phyloP scores from a whole-genome alignment of 1,284 basidiomycete species.

The Sutorius eximius region DNA sequence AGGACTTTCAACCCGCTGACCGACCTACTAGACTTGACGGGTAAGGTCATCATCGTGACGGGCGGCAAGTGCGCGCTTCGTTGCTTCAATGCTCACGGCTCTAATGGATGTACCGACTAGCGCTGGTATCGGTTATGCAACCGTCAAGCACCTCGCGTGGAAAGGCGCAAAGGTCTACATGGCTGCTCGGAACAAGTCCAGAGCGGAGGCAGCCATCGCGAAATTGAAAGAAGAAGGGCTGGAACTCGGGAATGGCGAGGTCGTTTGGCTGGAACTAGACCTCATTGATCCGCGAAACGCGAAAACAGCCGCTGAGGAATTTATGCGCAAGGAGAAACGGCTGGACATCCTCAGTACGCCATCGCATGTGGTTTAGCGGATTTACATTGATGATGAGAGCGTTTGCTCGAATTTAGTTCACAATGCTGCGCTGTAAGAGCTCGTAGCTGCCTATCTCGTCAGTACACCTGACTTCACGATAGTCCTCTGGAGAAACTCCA shows the following conservation, averaged over 20 bases:
- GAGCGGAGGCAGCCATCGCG: conserved; percentile 41
- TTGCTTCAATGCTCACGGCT: not conserved
- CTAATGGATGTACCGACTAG: conserved; percentile 23
- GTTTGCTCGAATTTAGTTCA: conserved; percentile 41
- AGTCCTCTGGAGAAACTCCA: conserved; percentile 22
- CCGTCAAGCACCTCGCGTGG: conserved; percentile 45
- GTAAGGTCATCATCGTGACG: conserved; percentile 44
- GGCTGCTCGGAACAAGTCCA: conserved; percentile 40
- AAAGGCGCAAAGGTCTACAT: conserved; percentile 48
- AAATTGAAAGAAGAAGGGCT: conserved; percentile 39
- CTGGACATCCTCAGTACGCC: conserved; percentile 53
- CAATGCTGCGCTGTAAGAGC: conserved; percentile 50
- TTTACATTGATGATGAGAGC: not conserved
- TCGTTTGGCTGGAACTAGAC: conserved; percentile 49
- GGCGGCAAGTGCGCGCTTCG: conserved; percentile 40
- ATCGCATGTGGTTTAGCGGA: not conserved
- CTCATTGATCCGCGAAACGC: conserved; percentile 43
- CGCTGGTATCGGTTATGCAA: conserved; percentile 45
- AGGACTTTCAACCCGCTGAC: conserved; percentile 22
- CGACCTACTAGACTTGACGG: conserved; percentile 30
- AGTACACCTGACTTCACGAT: conserved; percentile 1
- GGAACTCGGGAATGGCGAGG: conserved; percentile 37
- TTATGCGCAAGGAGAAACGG: conserved; percentile 46
- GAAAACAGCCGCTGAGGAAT: conserved; percentile 46
- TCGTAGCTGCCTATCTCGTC: not conserved